Evolutionary conservation across 768 basidiomycete species (phyloP).

Genomic region (Mycena rosella): DNA sequence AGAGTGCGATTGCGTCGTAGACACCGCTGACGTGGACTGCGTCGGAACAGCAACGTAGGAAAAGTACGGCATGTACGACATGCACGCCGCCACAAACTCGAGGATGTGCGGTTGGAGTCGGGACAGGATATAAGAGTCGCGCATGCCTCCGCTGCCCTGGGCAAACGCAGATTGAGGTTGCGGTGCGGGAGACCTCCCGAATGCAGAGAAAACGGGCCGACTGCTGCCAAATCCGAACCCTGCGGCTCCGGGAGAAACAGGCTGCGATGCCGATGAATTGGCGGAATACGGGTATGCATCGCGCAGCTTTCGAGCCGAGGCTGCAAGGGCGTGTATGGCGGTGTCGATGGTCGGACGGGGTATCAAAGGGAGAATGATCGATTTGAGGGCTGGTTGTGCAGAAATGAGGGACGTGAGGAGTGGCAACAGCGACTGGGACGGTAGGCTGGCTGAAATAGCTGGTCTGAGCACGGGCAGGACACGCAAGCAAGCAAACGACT

Average conservation of each 20-base stretch:
- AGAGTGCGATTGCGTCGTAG: conserved; percentile 54
- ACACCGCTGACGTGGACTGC: conserved; percentile 35
- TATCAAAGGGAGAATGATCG: conserved; percentile 79
- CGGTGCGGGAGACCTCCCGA: conserved; percentile 30
- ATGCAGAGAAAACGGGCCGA: conserved; percentile 43
- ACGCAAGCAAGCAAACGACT: conserved; percentile 41
- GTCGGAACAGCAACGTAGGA: conserved; percentile 62
- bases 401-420: conserved; percentile 77
- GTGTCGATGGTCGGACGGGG: conserved; percentile 87
- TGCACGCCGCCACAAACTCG: conserved; percentile 82
- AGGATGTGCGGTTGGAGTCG: conserved; percentile 80
- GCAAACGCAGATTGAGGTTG: conserved; percentile 38
- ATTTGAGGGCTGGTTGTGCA: conserved; percentile 78
- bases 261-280: conserved; percentile 43
- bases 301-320: conserved; percentile 78
- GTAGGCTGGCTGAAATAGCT: conserved; percentile 74
- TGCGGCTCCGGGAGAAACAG: conserved; percentile 38
- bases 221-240: conserved; percentile 52
- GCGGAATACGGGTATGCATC: conserved; percentile 90
- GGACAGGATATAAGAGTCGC: conserved; percentile 83
- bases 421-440: conserved; percentile 81
- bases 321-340: conserved; percentile 75
- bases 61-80: conserved; percentile 90
- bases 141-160: conserved; percentile 70
- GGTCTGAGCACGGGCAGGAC: conserved; percentile 20